Evolutionary conservation across 2,329 filamentous ascomycete species (phyloP).

Genomic region (Trichophyton verrucosum): DNA sequence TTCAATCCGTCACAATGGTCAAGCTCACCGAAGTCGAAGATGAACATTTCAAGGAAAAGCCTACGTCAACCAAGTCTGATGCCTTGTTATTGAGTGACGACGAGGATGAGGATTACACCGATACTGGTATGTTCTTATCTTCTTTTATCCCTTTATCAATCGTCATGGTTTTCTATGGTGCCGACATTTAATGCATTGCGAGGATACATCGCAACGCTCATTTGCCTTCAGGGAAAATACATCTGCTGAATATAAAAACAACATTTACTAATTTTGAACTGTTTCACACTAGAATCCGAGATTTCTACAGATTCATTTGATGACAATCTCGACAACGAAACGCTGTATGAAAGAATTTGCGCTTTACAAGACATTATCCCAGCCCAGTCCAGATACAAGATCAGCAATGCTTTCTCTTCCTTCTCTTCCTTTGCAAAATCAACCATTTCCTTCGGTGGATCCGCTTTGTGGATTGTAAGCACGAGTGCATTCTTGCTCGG

Average conservation of each 20-base stretch:
- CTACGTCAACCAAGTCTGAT: slow-evolving; percentile 49
- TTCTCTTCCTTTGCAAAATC: slow-evolving; percentile 34
- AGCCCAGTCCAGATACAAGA: slow-evolving; percentile 55
- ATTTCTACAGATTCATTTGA: slow-evolving; percentile 71
- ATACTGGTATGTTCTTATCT: slow-evolving; percentile 54
- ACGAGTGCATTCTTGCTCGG: slow-evolving; percentile 81
- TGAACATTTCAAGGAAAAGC: slow-evolving; percentile 70
- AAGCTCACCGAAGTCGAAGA: slow-evolving; percentile 94
- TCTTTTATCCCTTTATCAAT: background rate
- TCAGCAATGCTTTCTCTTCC: slow-evolving; percentile 46
- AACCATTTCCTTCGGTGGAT: slow-evolving; percentile 56
- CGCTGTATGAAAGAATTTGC: slow-evolving; percentile 54
- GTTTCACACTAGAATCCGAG: slow-evolving; percentile 52
- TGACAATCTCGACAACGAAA: slow-evolving; percentile 45
- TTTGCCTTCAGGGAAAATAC: no score
- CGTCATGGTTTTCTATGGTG: background rate
- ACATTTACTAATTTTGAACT: background rate
- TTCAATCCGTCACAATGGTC: slow-evolving; percentile 51
- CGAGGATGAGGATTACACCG: slow-evolving; percentile 65
- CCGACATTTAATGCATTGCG: background rate
- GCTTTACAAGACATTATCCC: slow-evolving; percentile 67
- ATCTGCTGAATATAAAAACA: background rate
- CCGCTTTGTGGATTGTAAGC: slow-evolving; percentile 79
- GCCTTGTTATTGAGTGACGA: slow-evolving; percentile 40
- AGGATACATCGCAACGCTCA: background rate